Evolutionary conservation across 2,329 filamentous ascomycete genomes (phyloP).

Genomic region (Geosmithia flava): DNA sequence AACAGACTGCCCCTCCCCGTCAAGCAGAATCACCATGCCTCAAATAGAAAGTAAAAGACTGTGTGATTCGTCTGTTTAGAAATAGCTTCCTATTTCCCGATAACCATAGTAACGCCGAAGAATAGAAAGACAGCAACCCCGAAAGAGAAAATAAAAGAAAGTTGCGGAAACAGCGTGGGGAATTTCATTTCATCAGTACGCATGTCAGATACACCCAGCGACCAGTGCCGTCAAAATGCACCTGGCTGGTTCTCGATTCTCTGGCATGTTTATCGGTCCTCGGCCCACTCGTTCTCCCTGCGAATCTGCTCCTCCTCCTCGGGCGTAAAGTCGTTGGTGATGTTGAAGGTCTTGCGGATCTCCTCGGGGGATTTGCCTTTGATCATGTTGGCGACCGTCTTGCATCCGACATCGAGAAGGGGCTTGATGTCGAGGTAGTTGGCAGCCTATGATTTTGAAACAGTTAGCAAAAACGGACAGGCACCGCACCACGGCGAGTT

Average conservation of each 20-base stretch:
- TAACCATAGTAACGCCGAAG: not conserved
- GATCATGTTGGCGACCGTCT: constrained; percentile 99
- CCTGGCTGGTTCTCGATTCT: not conserved
- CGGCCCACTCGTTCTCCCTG: constrained; percentile 83
- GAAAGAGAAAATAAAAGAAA: not conserved
- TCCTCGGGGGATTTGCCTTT: constrained; percentile 99
- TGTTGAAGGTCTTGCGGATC: constrained; percentile 99
- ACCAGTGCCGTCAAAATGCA: not conserved
- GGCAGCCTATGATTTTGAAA: constrained; percentile 51
- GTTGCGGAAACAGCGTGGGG: not conserved
- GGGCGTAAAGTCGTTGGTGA: constrained; percentile 97
- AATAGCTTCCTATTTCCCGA: not conserved
- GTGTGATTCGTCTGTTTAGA: not conserved
- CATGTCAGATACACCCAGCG: not conserved
- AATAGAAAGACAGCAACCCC: not conserved
- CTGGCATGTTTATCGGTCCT: constrained; percentile 51
- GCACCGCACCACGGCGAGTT: too few species aligned
- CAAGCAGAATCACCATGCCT: not conserved
- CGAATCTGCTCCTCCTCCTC: constrained; percentile 98
- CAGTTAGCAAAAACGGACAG: not conserved
- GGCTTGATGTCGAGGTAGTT: constrained; percentile 99
- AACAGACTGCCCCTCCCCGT: too few species aligned
- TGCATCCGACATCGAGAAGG: constrained; percentile 94
- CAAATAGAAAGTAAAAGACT: not conserved
- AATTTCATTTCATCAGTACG: not conserved